Percentiles rank a stretch among this genome's conserved stretches.
These are phyloP conservation scores for Colletotrichum orchidophilum DNA, from an alignment of 2,329 filamentous ascomycete species.

Conservation along the genomic window DNA sequence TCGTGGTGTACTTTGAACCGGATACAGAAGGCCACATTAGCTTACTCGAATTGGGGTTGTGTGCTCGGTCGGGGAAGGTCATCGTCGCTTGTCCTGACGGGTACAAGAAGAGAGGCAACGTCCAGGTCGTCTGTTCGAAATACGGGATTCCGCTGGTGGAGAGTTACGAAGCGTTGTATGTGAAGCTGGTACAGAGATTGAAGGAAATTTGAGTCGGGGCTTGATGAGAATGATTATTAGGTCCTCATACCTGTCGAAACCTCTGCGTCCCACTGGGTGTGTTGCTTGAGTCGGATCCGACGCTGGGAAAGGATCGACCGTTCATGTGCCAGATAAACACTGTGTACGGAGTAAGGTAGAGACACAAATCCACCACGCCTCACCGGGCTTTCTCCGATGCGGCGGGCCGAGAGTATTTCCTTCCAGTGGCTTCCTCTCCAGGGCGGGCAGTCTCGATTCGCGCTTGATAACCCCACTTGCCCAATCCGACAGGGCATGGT, in stretches of 20 bases:
- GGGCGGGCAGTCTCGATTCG: neutral
- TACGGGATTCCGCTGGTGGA: constrained; percentile 56
- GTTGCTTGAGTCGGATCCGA: constrained; percentile 31
- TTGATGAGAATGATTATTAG: neutral
- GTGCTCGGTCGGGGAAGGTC: constrained; percentile 51
- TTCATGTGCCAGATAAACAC: neutral
- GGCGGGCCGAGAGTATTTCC: constrained; percentile 11
- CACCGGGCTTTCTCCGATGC: neutral
- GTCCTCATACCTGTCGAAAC: neutral
- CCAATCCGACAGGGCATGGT: constrained; percentile 25
- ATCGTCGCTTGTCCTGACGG: constrained; percentile 62
- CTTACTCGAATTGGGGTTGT: constrained; percentile 69
- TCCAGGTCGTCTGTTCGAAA: constrained; percentile 63
- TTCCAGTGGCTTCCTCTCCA: neutral
- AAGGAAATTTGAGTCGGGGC: neutral
- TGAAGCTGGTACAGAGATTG: constrained; percentile 46
- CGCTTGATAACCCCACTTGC: constrained; percentile 14
- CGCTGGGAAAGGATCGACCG: neutral
- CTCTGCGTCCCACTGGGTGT: neutral
- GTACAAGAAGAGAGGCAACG: constrained; percentile 69
- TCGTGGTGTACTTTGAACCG: constrained; percentile 66
- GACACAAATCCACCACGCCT: neutral
- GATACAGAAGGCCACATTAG: constrained; percentile 64
- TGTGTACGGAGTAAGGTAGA: too few species aligned
- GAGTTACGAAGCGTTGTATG: constrained; percentile 51